phyloP scores from a whole-genome alignment of 805 yeast genomes.

The Candida koratica region DNA sequence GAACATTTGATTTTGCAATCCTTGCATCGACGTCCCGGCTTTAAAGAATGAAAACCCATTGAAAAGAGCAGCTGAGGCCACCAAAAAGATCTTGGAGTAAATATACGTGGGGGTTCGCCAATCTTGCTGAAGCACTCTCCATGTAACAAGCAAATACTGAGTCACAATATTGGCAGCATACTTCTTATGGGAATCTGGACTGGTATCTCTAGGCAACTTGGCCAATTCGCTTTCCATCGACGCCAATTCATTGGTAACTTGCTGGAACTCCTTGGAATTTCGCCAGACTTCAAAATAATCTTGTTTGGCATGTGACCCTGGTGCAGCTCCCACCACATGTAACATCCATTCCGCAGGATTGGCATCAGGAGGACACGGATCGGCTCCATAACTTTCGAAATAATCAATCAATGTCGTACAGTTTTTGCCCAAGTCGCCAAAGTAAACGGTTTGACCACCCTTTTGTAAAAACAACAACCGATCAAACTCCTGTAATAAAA shows the following conservation, averaged over 20 bases:
- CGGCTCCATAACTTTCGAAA: conserved; percentile 70
- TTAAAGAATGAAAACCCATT: conserved; percentile 72
- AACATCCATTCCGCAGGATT: conserved; percentile 78
- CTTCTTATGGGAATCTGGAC: conserved; percentile 25
- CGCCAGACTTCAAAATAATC: conserved; percentile 78
- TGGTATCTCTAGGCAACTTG: conserved; percentile 21
- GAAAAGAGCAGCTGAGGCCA: conserved; percentile 53
- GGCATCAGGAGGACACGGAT: conserved; percentile 34
- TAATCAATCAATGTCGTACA: conserved; percentile 56
- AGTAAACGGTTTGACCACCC: conserved; percentile 79
- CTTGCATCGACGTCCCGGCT: conserved; percentile 53
- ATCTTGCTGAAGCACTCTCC: conserved; percentile 24
- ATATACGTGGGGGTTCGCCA: conserved; percentile 65
- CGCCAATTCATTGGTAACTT: conserved; percentile 56
- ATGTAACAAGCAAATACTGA: conserved; percentile 30
- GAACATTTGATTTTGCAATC: conserved; percentile 63
- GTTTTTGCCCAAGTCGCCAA: conserved; percentile 73
- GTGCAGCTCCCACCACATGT: conserved; percentile 79
- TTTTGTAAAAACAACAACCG: conserved; percentile 62
- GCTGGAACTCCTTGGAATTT: conserved; percentile 57
- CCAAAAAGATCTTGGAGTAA: conserved; percentile 56
- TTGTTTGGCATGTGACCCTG: conserved; percentile 69
- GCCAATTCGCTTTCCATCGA: conserved; percentile 54
- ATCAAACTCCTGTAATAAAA: conserved; percentile 73
- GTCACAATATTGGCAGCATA: conserved; percentile 29